phyloP scores from a whole-genome alignment of 805 yeast species.

The Candida oleophila region DNA sequence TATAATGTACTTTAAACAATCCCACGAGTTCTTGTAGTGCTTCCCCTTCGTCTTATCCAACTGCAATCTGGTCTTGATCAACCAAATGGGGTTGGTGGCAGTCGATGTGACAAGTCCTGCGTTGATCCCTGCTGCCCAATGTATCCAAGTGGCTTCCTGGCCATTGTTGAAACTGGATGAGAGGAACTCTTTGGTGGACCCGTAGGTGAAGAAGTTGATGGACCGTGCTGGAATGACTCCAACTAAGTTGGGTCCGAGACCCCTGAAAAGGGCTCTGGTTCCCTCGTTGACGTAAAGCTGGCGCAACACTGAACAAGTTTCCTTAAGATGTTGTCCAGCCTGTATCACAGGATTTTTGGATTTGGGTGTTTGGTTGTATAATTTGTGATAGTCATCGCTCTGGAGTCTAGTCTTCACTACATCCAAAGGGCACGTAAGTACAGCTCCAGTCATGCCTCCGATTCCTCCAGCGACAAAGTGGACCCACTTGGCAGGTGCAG shows the following conservation, averaged over 20 bases:
- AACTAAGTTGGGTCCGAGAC: slow-evolving; percentile 92
- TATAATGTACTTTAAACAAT: slow-evolving; percentile 70
- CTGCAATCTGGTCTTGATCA: slow-evolving; percentile 91
- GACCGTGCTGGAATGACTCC: slow-evolving; percentile 99
- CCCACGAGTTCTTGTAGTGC: slow-evolving; percentile 79
- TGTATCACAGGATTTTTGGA: slow-evolving; percentile 39
- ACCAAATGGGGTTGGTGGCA: slow-evolving; percentile 97
- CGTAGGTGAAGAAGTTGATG: slow-evolving; percentile 93
- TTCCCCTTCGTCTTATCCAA: slow-evolving; percentile 71
- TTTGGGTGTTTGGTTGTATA: slow-evolving; percentile 50
- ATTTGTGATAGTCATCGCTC: slow-evolving; percentile 71
- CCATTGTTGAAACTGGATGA: slow-evolving; percentile 67
- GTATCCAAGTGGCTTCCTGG: slow-evolving; percentile 80
- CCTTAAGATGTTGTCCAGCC: slow-evolving; percentile 71
- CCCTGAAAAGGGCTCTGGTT: slow-evolving; percentile 81
- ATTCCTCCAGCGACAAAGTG: slow-evolving; percentile 89
- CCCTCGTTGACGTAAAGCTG: slow-evolving; percentile 79
- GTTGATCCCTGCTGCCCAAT: slow-evolving; percentile 77
- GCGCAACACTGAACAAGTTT: slow-evolving; percentile 71
- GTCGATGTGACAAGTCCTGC: slow-evolving; percentile 96
- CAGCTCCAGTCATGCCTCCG: slow-evolving; percentile 98
- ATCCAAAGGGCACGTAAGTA: slow-evolving; percentile 91
- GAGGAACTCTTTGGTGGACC: slow-evolving; percentile 83
- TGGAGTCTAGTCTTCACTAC: slow-evolving; percentile 95
- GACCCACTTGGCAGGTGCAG: slow-evolving; percentile 43